Evolutionary conservation across 768 basidiomycete species (phyloP), one percentile per base, ranked within the genome.

Genomic region (Mycena epipterygia): DNA sequence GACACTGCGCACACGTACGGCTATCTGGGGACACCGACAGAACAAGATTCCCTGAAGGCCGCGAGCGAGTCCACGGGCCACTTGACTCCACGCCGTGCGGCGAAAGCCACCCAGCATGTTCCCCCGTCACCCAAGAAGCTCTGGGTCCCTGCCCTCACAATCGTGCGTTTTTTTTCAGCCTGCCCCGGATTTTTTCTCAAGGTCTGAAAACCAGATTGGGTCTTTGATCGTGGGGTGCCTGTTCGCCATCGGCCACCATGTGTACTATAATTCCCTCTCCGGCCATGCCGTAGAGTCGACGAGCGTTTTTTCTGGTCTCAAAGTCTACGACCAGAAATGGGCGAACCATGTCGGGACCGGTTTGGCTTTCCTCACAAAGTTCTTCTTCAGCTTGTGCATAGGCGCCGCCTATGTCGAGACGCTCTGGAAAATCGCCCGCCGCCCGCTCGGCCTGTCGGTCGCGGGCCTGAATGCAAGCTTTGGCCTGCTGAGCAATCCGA

Each of bases 321-420:
- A 41, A 25, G 53, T 67, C n/a, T 46, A 35, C 25, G 65, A 67
- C 42, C 41, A 67, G 65, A 67, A 48, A 55, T 67, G 65, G 65
- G 55, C 65, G 19, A 67, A 42, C 29, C 55, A 58, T 27, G 55
- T 67, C 25, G 65, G 55, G 12, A 44, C 56, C 1, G 41, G 41
- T 23, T 35, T 67, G n/a, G 65, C 65, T 9, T 67, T 57, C 56
- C 55, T 59, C 30, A 35, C 42, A 12, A 67, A 67, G 56, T 67
- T 67, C 56, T 67, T 42, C 65, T 67, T 67, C 30, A 27, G 35
- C 21, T 48, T 57, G 56, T 39, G 52, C 32, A 30, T 67, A 1
- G 65, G 65, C 13, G 55, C 41, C 5, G 65, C 65, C 29, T 67
- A 57, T 30, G 32, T 67, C 3, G 39, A 67, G 35, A 51, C 49